phyloP scores from a whole-genome alignment of 257 asterid genomes.

The Prunella vulgaris region DNA sequence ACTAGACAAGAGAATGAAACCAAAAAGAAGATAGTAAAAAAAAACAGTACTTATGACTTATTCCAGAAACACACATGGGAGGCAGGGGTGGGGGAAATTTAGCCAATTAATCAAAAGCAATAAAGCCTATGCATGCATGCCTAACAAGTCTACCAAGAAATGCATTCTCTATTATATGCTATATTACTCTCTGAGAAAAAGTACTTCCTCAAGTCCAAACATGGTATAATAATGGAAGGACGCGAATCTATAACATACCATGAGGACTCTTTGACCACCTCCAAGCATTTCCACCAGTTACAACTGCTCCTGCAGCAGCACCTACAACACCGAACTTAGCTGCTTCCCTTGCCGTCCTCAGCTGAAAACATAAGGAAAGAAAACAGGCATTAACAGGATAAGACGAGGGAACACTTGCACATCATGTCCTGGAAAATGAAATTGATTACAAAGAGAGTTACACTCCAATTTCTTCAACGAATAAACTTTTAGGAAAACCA shows the following conservation, averaged over 20 bases:
- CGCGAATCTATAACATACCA: constrained; percentile 39
- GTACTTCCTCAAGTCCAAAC: background rate
- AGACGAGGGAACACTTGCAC: too few species aligned
- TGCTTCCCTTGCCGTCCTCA: constrained; percentile 68
- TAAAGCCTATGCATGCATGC: too few species aligned
- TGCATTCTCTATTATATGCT: background rate
- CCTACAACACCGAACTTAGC: constrained; percentile 61
- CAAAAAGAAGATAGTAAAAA: too few species aligned
- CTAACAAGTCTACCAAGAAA: background rate
- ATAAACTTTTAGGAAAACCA: background rate
- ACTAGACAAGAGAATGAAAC: background rate
- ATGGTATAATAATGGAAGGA: background rate
- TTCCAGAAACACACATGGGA: too few species aligned
- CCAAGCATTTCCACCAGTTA: constrained; percentile 69
- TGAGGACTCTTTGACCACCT: constrained; percentile 87
- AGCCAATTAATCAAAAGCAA: background rate
- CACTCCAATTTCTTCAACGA: background rate
- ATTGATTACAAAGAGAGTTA: background rate
- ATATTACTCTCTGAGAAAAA: background rate
- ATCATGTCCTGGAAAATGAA: constrained; percentile 1
- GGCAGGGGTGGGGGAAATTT: background rate
- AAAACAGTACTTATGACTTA: background rate
- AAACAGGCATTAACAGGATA: background rate
- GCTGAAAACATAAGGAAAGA: constrained; percentile 41
- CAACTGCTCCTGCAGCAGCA: constrained; percentile 65